Evolutionary conservation across 225 moss, liverwort and hornwort genomes (phyloP), one percentile per base, ranked within the genome.

Genomic region (Polytrichum formosum): DNA sequence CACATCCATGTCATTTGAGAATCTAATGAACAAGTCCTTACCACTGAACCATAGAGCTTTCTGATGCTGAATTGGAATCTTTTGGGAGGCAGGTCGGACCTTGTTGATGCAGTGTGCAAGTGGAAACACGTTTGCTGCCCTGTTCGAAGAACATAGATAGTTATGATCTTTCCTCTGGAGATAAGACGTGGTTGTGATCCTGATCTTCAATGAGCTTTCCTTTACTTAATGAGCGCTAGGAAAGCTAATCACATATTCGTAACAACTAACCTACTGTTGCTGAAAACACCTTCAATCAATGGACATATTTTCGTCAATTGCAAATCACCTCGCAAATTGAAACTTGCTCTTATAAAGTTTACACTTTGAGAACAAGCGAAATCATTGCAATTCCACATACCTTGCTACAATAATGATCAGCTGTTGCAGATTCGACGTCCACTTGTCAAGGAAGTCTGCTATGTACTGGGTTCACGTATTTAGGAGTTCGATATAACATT

Each of bases 61-160:
- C 77, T 98, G 97, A 83, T 98, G 97, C 30, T 88, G 82, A 0
- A 83, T 73, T 23, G 97, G 97, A 76, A 98, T 98, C 60, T 92
- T 88, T 70, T 80, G 90, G 58, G 87, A 79, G 56, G 79, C 90
- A 53, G 97, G 81, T 20, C 97, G 90, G 66, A 92, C 81, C 72
- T 91, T 81, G 64, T 98, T 98, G 71, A 98, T 88, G 46, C 92
- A 83, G 75, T 85, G 92, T 33, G 97, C 91, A 73, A 83, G 92
- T 61, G 97, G 97, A 74, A 94, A 92, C 22, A 98, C 94, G 82
- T 98, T 98, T 30, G 97, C 97, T 65, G 97, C 94, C 84, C 97
- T 94, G 74, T 9, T 35, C 35, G 35, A 8, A 9, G 35, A 35
- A 35, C 9, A 35, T 9, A 35, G 35, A 35, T 35, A 9, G 35